Percentiles rank a stretch among this genome's conserved stretches.
Conservation (phyloP, 148 eudicot genomes). For the Oxyria digyna region DNA sequence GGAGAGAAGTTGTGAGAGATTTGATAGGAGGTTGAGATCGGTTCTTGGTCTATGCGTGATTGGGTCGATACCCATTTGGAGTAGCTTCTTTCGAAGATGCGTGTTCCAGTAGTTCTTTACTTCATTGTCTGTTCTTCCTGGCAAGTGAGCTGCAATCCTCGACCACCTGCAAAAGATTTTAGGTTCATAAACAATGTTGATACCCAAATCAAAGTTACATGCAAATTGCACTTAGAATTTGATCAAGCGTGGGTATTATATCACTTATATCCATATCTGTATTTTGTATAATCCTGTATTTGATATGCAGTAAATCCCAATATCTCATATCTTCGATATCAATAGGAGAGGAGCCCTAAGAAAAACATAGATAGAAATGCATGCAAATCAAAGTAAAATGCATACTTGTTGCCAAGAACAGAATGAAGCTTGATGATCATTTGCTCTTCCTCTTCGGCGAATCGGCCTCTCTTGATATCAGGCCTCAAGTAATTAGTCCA, state of each 20-base stretch:
- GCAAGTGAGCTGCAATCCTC: constrained; percentile 47
- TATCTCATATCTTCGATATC: too few species aligned
- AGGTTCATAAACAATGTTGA: neutral
- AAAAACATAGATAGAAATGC: too few species aligned
- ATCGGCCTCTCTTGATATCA: constrained; percentile 49
- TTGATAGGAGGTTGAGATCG: constrained; percentile 30
- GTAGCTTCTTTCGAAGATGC: constrained; percentile 40
- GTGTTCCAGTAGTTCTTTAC: constrained; percentile 65
- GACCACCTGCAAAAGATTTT: constrained; percentile 35
- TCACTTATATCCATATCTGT: too few species aligned
- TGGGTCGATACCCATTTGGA: constrained; percentile 45
- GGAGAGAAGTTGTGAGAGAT: constrained; percentile 36
- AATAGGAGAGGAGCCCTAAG: too few species aligned
- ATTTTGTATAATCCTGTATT: too few species aligned
- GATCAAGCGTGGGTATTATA: too few species aligned
- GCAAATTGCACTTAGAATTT: too few species aligned
- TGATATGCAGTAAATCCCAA: too few species aligned
- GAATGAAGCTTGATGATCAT: constrained; percentile 56
- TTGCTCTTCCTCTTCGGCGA: constrained; percentile 42
- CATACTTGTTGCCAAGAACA: constrained; percentile 55
- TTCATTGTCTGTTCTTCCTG: constrained; percentile 64
- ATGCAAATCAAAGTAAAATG: too few species aligned
- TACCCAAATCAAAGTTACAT: too few species aligned
- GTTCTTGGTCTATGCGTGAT: constrained; percentile 37
- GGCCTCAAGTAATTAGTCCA: constrained; percentile 64